A percentile compares a stretch with the other conserved stretches of the same genome.
Evolutionary conservation across 2,329 filamentous ascomycete species (phyloP).

Genomic region (Colletotrichum liaoningense): DNA sequence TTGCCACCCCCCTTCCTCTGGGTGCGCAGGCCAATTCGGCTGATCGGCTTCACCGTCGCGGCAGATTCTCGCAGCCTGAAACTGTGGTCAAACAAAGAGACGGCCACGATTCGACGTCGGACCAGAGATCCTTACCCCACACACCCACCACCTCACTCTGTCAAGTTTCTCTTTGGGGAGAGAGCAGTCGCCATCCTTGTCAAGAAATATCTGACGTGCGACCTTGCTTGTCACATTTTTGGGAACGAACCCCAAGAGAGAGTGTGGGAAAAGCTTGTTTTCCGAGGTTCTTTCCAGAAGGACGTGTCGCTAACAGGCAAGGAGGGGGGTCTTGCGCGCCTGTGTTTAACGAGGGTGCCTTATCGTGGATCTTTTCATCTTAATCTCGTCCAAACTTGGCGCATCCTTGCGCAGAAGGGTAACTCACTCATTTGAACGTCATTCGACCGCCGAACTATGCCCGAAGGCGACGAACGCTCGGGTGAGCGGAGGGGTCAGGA

Average conservation of each 20-base stretch:
- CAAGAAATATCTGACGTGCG: not conserved
- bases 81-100: slow-evolving; percentile 30
- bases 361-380: not conserved
- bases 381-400: not conserved
- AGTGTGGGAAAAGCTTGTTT: not conserved
- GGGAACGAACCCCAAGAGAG: not conserved
- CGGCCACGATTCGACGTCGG: not conserved
- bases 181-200: not conserved
- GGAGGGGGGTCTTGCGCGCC: not conserved
- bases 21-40: not conserved
- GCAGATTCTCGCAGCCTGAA: slow-evolving; percentile 25
- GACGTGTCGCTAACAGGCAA: not conserved
- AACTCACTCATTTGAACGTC: not conserved
- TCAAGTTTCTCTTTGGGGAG: not conserved
- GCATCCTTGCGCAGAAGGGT: not conserved
- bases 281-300: not conserved
- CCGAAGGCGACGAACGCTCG: not conserved
- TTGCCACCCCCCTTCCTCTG: no score
- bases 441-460: not conserved
- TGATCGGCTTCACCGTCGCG: slow-evolving; percentile 19
- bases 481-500: not conserved
- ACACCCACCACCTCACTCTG: not conserved
- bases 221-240: not conserved
- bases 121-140: not conserved
- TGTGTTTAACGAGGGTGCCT: not conserved